Evolutionary conservation across 2,329 filamentous ascomycete species (phyloP).

Genomic region (Davidsoniella neocaledoniae): DNA sequence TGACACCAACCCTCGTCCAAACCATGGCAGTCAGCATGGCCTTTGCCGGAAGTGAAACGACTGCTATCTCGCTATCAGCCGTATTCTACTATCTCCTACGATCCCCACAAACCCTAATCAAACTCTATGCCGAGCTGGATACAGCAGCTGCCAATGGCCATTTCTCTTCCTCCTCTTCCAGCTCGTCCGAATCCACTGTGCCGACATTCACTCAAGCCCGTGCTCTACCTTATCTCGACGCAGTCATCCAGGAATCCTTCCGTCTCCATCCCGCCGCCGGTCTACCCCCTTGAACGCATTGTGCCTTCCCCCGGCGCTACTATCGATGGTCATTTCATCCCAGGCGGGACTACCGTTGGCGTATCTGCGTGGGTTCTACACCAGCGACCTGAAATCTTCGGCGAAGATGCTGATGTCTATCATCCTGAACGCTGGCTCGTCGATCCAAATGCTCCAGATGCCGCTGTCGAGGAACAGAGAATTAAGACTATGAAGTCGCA

Average conservation of each 20-base stretch:
- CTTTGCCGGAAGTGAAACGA: slow-evolving; percentile 64
- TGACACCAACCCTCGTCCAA: slow-evolving; percentile 52
- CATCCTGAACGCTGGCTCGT: slow-evolving; percentile 51
- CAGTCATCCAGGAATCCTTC: slow-evolving; percentile 63
- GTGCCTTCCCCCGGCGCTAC: slow-evolving; percentile 46
- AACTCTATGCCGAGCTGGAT: slow-evolving; percentile 47
- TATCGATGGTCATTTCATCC: slow-evolving; percentile 44
- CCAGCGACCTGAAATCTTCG: slow-evolving; percentile 41
- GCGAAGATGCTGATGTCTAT: slow-evolving; percentile 46
- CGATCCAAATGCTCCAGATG: slow-evolving; percentile 22
- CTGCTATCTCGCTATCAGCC: slow-evolving; percentile 53
- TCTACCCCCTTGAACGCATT: slow-evolving; percentile 55
- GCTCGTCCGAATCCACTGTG: slow-evolving; percentile 28
- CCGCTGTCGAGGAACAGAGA: slow-evolving; percentile 29
- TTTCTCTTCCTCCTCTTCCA: slow-evolving; percentile 34
- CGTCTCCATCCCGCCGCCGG: slow-evolving; percentile 59
- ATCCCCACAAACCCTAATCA: slow-evolving; percentile 36
- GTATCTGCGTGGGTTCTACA: slow-evolving; percentile 64
- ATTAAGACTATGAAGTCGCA: slow-evolving; percentile 49
- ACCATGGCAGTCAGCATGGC: slow-evolving; percentile 58
- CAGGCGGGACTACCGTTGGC: slow-evolving; percentile 57
- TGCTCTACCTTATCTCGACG: slow-evolving; percentile 58
- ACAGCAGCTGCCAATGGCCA: slow-evolving; percentile 33
- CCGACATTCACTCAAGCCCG: slow-evolving; percentile 50
- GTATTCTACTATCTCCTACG: slow-evolving; percentile 62